Evolutionary conservation across 139 green algal species (phyloP), one percentile per base, ranked within the genome.

Genomic region (Edaphochlamys debaryana): DNA sequence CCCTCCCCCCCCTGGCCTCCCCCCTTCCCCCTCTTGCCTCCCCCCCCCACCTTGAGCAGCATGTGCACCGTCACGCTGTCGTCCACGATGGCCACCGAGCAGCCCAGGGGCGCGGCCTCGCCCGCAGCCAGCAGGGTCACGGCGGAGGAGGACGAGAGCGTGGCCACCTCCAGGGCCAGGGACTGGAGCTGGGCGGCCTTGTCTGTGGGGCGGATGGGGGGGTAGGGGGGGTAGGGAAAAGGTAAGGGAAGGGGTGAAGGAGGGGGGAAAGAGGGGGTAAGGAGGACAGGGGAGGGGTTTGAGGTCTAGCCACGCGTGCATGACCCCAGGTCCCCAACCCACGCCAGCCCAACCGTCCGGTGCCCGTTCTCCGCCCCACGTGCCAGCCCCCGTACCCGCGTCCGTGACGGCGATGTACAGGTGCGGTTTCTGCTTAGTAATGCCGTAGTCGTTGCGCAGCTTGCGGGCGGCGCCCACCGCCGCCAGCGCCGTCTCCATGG

Each of bases 61-160:
- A 66, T 66, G 58, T 66, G 58, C 29, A 32, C 63, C 0, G 77
- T 83, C 5, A 93, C 93, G 29, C 79, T 41, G 37, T 98, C 95
- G 86, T 99, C 93, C 37, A 99, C 91, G 27, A 99, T 92, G 1
- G 85, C 86, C 50, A 98, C 92, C 37, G 90, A 94, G 83, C 95
- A 98, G 50, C 95, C 95, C 15, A 95, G 95, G 7, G 91, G 77
- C 15, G 89, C 69, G 30, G 76, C 86, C 27, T 73, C 86, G 29
- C 76, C 86, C 9, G 40, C 54, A 17, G n/a, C 78, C 82, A 93
- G 60, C 69, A 93, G 76, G 56, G 71, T 23, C 40, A 93, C 68
- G 32, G 77, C 87, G 38, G 70, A 89, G 54, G 75, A 91, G 42
- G 60, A 78, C 23, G 77, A 90, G n/a, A 98, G 84, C 13, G 91